Evolutionary conservation across 805 yeast species (phyloP).

Genomic region (Lipomyces yamanashiensis): DNA sequence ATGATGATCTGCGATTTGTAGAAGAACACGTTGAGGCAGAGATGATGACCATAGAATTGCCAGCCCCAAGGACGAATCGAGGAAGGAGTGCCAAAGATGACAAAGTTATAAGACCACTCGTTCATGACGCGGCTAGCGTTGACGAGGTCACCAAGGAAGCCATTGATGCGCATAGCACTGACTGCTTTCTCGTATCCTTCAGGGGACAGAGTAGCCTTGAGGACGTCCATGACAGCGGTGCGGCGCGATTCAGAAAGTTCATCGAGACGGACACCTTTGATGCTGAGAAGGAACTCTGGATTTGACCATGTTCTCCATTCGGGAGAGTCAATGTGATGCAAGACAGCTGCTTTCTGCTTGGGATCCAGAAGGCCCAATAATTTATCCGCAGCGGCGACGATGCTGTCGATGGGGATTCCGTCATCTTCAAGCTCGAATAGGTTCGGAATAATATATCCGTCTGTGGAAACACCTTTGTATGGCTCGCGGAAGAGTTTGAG

Average conservation of each 20-base stretch:
- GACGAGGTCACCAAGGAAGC: slow-evolving; percentile 9
- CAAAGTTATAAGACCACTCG: slow-evolving; percentile 13
- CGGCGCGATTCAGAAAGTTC: background rate
- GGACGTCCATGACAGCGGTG: background rate
- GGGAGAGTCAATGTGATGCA: slow-evolving; percentile 9
- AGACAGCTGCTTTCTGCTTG: background rate
- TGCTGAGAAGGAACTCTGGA: slow-evolving; percentile 9
- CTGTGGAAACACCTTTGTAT: slow-evolving; percentile 11
- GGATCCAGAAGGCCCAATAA: background rate
- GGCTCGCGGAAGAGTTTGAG: slow-evolving; percentile 7
- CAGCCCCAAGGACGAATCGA: slow-evolving; percentile 11
- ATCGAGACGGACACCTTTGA: slow-evolving; percentile 9
- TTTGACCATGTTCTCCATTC: slow-evolving; percentile 18
- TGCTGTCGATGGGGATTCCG: background rate
- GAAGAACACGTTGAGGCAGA: slow-evolving; percentile 14
- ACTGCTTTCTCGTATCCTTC: slow-evolving; percentile 14
- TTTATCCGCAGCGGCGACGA: background rate
- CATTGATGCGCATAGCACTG: slow-evolving; percentile 10
- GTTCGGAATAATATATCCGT: background rate
- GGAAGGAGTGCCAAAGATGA: slow-evolving; percentile 13
- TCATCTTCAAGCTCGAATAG: slow-evolving; percentile 5
- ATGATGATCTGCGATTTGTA: slow-evolving; percentile 6
- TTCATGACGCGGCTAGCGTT: slow-evolving; percentile 1
- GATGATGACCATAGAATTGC: slow-evolving; percentile 12
- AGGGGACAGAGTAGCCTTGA: slow-evolving; percentile 5